Conservation (phyloP, 768 basidiomycete genomes). For the Naganishia randhawae region DNA sequence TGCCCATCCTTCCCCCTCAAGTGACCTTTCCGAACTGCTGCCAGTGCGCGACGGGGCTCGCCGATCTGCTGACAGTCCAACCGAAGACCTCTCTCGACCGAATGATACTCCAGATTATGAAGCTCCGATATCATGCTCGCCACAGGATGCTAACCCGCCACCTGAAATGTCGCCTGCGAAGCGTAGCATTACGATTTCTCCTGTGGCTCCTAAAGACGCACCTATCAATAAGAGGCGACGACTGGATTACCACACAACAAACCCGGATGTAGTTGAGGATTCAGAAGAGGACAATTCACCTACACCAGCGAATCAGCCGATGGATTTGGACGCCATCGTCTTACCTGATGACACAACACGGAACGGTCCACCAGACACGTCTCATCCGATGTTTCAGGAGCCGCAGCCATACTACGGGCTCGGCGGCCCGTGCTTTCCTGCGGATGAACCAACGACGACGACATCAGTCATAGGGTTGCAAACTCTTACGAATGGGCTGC, state of each 20-base stretch:
- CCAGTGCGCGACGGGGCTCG: background rate
- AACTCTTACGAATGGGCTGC: background rate
- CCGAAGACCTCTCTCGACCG: background rate
- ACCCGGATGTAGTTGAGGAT: background rate
- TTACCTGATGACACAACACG: background rate
- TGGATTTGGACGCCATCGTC: background rate
- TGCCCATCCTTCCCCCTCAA: background rate
- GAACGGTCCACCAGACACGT: background rate
- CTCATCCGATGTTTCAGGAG: too few species aligned
- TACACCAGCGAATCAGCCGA: background rate
- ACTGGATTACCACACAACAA: background rate
- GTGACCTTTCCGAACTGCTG: background rate
- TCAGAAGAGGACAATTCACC: background rate
- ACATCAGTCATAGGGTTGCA: background rate
- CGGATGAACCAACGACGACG: background rate
- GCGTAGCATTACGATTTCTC: background rate
- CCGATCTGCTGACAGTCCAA: background rate
- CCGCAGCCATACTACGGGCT: too few species aligned
- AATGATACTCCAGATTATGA: background rate
- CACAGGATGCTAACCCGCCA: background rate
- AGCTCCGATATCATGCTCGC: background rate
- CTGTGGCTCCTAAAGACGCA: background rate
- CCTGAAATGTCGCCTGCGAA: background rate
- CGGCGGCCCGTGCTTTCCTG: background rate
- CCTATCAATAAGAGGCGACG: conserved; percentile 8